These are phyloP conservation scores for Sarocladiaceae sp. DNA, from an alignment of 2,329 filamentous ascomycete genomes.

Conservation along the genomic window DNA sequence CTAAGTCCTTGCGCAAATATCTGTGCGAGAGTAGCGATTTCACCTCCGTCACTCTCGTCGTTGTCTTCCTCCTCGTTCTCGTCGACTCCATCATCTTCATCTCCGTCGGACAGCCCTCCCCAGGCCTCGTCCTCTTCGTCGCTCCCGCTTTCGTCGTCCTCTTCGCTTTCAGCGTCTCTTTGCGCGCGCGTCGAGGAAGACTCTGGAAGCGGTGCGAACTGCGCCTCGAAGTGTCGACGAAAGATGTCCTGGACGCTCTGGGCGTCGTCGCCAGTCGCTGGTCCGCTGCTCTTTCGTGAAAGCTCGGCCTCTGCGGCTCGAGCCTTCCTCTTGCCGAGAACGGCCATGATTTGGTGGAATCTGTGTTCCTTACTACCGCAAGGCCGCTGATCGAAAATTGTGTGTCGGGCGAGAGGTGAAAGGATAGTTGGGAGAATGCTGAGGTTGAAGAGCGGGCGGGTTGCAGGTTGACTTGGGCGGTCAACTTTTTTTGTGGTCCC, in stretches of 20 bases:
- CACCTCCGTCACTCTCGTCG: conserved; percentile 20
- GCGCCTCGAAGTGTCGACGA: conserved; percentile 77
- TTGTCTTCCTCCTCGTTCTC: conserved; percentile 17
- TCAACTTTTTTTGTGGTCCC: conserved; percentile 8
- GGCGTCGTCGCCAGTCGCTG: conserved; percentile 21
- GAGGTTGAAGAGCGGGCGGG: not conserved
- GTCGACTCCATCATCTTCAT: conserved; percentile 12
- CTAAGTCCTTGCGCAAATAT: not conserved
- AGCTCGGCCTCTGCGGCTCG: conserved; percentile 14
- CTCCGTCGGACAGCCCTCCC: conserved; percentile 10
- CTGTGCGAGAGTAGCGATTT: no score
- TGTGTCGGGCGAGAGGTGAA: not conserved
- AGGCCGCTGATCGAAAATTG: no score
- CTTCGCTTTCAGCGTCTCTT: conserved; percentile 27
- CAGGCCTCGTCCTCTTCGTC: conserved; percentile 6
- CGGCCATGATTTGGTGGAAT: conserved; percentile 35
- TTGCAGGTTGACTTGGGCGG: not conserved
- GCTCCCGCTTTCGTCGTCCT: conserved; percentile 17
- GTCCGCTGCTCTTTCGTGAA: not conserved
- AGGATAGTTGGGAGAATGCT: not conserved
- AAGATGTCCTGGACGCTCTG: conserved; percentile 68
- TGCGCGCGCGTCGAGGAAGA: conserved; percentile 16
- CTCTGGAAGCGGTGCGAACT: conserved; percentile 67
- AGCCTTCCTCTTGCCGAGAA: conserved; percentile 45
- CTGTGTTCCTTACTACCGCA: conserved; percentile 11